phyloP scores from a whole-genome alignment of 2,329 filamentous ascomycete genomes.

The Alternaria brassicicola region DNA sequence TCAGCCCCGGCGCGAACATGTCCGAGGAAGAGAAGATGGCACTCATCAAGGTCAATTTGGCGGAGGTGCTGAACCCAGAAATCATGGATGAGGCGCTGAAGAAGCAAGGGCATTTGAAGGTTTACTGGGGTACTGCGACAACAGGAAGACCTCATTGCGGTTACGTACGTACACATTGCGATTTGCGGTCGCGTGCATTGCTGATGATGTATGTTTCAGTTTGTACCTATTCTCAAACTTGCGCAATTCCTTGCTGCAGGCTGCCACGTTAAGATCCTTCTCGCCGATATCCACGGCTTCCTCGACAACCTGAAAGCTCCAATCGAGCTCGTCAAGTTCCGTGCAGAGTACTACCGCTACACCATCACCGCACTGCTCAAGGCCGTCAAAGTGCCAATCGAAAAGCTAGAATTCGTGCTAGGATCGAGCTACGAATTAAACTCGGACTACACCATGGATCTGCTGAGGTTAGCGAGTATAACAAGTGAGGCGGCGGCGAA shows the following conservation, averaged over 20 bases:
- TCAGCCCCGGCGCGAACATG: constrained; percentile 41
- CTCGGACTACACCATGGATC: constrained; percentile 79
- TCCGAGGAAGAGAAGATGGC: constrained; percentile 67
- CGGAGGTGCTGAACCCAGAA: constrained; percentile 82
- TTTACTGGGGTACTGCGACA: constrained; percentile 90
- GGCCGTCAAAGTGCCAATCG: constrained; percentile 77
- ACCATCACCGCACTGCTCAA: constrained; percentile 76
- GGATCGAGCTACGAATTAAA: constrained; percentile 81
- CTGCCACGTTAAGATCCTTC: constrained; percentile 79
- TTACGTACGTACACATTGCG: constrained; percentile 59
- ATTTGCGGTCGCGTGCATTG: constrained; percentile 1
- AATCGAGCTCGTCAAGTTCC: constrained; percentile 81
- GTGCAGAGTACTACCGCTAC: constrained; percentile 82
- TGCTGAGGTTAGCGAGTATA: constrained; percentile 75
- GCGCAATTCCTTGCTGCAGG: constrained; percentile 85
- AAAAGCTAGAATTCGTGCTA: constrained; percentile 80
- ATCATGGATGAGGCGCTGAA: constrained; percentile 77
- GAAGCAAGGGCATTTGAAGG: constrained; percentile 69
- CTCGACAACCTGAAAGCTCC: constrained; percentile 86
- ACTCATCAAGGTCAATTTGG: constrained; percentile 80
- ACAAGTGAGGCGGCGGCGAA: constrained; percentile 81
- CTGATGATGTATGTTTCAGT: constrained; percentile 45
- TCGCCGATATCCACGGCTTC: constrained; percentile 70
- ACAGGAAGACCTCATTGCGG: constrained; percentile 88
- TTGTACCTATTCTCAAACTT: constrained; percentile 86